Conservation (phyloP, 805 yeast genomes). For the Nakazawaea holstii region DNA sequence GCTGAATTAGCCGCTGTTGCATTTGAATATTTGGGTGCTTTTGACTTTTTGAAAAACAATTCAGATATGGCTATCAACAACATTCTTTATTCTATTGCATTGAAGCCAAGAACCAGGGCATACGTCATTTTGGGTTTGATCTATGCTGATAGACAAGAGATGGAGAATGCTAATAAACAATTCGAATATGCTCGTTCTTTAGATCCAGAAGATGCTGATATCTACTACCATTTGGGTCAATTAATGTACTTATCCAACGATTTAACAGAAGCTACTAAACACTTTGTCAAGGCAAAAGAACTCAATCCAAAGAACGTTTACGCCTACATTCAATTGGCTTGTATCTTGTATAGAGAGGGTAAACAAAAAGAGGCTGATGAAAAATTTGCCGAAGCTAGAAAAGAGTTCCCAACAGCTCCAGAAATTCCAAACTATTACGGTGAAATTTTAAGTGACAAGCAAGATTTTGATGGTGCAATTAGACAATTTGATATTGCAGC, state of each 20-base stretch:
- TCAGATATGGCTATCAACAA: conserved; percentile 57
- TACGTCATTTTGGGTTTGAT: conserved; percentile 78
- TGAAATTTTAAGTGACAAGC: conserved; percentile 82
- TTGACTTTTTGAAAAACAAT: conserved; percentile 76
- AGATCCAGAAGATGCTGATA: conserved; percentile 71
- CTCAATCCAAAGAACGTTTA: conserved; percentile 72
- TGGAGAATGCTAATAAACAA: conserved; percentile 54
- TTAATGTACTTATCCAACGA: conserved; percentile 77
- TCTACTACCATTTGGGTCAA: conserved; percentile 94
- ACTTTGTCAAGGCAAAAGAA: conserved; percentile 73
- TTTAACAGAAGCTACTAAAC: conserved; percentile 61
- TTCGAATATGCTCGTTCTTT: conserved; percentile 67
- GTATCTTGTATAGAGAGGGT: conserved; percentile 80
- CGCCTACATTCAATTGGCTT: conserved; percentile 89
- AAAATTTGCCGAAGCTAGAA: conserved; percentile 62
- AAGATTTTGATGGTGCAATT: conserved; percentile 65
- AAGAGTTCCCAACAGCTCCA: conserved; percentile 78
- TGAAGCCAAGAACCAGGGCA: conserved; percentile 75
- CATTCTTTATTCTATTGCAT: conserved; percentile 58
- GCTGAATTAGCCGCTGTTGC: conserved; percentile 61
- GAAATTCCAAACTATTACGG: conserved; percentile 95
- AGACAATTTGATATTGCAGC: conserved; percentile 84
- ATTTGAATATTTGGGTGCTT: conserved; percentile 77
- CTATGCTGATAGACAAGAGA: conserved; percentile 71
- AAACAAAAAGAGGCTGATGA: conserved; percentile 53